A percentile compares a stretch with the other conserved stretches of the same genome.
These are phyloP conservation scores for Penicillium fuscoglaucum DNA, from an alignment of 2,329 filamentous ascomycete species.

Conservation along the genomic window DNA sequence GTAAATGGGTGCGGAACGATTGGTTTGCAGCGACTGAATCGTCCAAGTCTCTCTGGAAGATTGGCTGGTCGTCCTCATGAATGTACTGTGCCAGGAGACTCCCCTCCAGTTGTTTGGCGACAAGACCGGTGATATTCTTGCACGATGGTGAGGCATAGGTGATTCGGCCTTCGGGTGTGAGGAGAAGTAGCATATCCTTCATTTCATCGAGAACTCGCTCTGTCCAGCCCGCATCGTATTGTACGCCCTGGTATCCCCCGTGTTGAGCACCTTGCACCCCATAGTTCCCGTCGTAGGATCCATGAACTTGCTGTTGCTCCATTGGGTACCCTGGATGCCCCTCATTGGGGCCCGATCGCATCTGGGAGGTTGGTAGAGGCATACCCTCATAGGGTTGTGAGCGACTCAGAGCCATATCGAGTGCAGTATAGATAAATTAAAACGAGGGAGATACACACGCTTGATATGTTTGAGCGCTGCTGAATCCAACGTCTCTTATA, in stretches of 20 bases:
- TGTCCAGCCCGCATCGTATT: conserved; percentile 74
- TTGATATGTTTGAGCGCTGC: neutral
- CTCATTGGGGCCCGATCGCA: conserved; percentile 13
- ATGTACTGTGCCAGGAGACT: conserved; percentile 78
- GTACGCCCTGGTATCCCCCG: conserved; percentile 44
- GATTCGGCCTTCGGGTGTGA: conserved; percentile 80
- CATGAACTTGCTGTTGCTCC: conserved; percentile 15
- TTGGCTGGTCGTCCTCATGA: conserved; percentile 78
- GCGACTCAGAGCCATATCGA: conserved; percentile 20
- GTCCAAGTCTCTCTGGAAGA: conserved; percentile 85
- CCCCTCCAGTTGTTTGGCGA: conserved; percentile 68
- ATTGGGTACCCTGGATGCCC: conserved; percentile 8
- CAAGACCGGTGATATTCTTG: conserved; percentile 72
- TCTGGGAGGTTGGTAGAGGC: conserved; percentile 10
- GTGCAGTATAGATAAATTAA: neutral
- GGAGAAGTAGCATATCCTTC: conserved; percentile 82
- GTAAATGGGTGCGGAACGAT: conserved; percentile 79
- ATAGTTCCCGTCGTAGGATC: conserved; percentile 15
- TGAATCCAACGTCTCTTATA: neutral
- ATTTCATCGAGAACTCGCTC: conserved; percentile 87
- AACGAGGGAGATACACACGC: neutral
- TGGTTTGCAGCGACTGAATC: conserved; percentile 83
- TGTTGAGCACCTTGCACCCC: conserved; percentile 15
- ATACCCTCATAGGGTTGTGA: conserved; percentile 13
- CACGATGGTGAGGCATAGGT: conserved; percentile 83